These are phyloP conservation scores for Sclerotinia spermophila DNA, from an alignment of 2,329 filamentous ascomycete genomes.

Conservation along the genomic window DNA sequence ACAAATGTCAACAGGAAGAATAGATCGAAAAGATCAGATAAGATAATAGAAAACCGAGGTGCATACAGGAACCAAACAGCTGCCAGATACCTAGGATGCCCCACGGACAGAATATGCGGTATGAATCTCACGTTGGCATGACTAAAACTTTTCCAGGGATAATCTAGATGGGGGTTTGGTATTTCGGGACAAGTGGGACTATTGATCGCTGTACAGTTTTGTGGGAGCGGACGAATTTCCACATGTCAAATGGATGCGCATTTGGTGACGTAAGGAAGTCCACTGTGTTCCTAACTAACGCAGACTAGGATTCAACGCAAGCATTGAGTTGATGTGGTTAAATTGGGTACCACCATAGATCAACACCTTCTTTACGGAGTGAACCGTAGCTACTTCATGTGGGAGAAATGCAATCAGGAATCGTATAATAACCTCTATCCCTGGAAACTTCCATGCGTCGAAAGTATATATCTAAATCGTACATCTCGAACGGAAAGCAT, in stretches of 20 bases:
- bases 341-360: background rate
- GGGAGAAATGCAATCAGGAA: background rate
- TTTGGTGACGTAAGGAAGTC: background rate
- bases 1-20: background rate
- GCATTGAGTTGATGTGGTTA: background rate
- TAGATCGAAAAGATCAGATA: slow-evolving; percentile 18
- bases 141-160: background rate
- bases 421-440: background rate
- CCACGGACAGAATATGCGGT: background rate
- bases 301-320: background rate
- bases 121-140: background rate
- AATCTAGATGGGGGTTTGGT: background rate
- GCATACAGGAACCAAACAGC: background rate
- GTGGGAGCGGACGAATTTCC: background rate
- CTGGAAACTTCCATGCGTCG: background rate
- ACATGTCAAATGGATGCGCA: background rate
- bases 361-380: background rate
- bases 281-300: background rate
- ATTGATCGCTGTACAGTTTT: background rate
- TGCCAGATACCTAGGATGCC: background rate
- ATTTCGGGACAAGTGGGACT: background rate
- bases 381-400: background rate
- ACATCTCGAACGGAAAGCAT: background rate
- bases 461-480: background rate
- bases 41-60: slow-evolving; percentile 9